Evolutionary conservation across 2,329 filamentous ascomycete genomes (phyloP).

Genomic region (Trichoderma cornu-damae): DNA sequence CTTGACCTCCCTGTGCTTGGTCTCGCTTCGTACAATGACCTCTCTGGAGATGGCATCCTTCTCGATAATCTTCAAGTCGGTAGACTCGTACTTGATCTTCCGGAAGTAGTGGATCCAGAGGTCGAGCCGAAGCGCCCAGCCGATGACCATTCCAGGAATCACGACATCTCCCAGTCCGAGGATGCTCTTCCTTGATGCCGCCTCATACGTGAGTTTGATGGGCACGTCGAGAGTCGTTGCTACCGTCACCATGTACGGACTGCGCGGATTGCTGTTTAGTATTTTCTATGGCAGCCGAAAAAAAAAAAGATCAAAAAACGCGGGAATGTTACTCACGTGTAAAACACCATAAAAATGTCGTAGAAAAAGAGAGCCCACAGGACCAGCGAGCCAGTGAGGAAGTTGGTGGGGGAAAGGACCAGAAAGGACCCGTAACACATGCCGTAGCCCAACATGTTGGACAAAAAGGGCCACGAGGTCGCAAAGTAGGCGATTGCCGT

Average conservation of each 20-base stretch:
- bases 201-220: constrained; percentile 78
- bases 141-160: constrained; percentile 85
- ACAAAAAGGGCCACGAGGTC: constrained; percentile 54
- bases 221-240: constrained; percentile 86
- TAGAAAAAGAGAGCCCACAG: constrained; percentile 83
- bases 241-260: constrained; percentile 78
- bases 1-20: constrained; percentile 46
- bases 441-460: constrained; percentile 80
- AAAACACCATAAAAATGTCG: constrained; percentile 90
- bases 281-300: no score
- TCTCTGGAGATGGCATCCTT: constrained; percentile 32
- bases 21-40: constrained; percentile 34
- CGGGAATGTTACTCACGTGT: constrained; percentile 53
- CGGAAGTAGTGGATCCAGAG: constrained; percentile 75
- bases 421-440: constrained; percentile 81
- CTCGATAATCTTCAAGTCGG: constrained; percentile 32
- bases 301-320: no score
- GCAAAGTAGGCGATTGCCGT: constrained; percentile 63
- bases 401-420: constrained; percentile 83
- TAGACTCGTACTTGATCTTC: constrained; percentile 50
- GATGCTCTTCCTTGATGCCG: constrained; percentile 67
- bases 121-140: constrained; percentile 84
- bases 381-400: constrained; percentile 73
- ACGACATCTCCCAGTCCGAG: constrained; percentile 93
- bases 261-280: no score